phyloP scores from a whole-genome alignment of 2,329 filamentous ascomycete genomes.

The Fusarium sp. region DNA sequence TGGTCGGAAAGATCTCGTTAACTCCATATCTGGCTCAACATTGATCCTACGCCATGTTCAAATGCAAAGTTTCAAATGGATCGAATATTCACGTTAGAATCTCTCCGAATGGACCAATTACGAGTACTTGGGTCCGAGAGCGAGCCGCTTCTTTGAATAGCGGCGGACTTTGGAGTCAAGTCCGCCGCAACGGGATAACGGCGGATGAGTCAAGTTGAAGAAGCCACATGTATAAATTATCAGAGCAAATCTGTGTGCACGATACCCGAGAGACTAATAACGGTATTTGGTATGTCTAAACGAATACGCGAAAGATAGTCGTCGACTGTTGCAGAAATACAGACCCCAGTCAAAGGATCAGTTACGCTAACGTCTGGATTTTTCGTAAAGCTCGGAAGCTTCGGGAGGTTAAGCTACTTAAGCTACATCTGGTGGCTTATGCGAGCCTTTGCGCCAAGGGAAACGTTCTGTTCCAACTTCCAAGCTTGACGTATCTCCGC shows the following conservation, averaged over 20 bases:
- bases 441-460: background rate
- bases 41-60: background rate
- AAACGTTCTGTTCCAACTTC: background rate
- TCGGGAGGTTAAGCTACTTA: constrained; percentile 29
- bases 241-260: background rate
- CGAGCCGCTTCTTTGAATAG: constrained; percentile 17
- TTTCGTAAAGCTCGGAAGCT: constrained; percentile 29
- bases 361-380: background rate
- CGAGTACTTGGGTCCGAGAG: constrained; percentile 17
- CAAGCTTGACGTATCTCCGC: background rate
- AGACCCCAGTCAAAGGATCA: background rate
- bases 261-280: constrained; percentile 2
- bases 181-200: constrained; percentile 19
- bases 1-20: background rate
- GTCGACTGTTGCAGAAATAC: background rate
- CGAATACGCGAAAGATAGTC: background rate
- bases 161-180: constrained; percentile 33
- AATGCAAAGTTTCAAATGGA: constrained; percentile 14
- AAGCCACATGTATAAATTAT: background rate
- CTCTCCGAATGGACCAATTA: constrained; percentile 26
- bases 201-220: constrained; percentile 9
- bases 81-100: constrained; percentile 12
- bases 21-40: background rate
- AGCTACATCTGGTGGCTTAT: constrained; percentile 1
- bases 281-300: background rate